Percentiles rank a stretch among this genome's conserved stretches.
phyloP scores from a whole-genome alignment of 768 basidiomycete genomes.

The Suillus hirtellus region DNA sequence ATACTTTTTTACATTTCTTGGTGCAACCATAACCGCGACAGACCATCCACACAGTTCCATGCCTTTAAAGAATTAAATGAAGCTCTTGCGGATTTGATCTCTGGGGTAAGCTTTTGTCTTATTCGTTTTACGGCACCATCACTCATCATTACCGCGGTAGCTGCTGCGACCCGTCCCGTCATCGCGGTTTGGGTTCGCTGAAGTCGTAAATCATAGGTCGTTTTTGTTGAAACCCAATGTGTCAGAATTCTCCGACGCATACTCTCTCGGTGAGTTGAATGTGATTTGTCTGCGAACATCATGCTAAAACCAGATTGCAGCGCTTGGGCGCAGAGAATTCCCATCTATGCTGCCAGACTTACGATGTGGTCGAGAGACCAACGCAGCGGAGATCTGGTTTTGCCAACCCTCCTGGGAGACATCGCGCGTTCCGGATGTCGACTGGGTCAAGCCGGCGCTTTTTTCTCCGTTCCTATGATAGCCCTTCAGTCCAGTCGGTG shows the following conservation, averaged over 20 bases:
- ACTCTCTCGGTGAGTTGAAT: background rate
- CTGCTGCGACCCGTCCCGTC: background rate
- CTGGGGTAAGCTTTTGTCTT: background rate
- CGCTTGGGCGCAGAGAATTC: background rate
- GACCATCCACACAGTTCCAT: background rate
- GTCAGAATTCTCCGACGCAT: background rate
- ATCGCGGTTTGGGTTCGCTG: background rate
- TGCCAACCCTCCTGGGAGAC: background rate
- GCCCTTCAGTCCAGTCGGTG: background rate
- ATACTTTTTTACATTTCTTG: background rate
- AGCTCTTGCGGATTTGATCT: background rate
- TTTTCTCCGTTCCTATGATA: background rate
- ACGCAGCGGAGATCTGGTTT: background rate
- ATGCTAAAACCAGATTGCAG: background rate
- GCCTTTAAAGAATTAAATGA: background rate
- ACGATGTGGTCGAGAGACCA: background rate
- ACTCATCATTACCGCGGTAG: background rate
- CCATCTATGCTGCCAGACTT: background rate
- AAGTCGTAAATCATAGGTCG: background rate
- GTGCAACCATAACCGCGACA: background rate
- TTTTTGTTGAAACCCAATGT: background rate
- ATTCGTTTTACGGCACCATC: background rate
- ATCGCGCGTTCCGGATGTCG: background rate
- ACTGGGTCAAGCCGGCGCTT: background rate
- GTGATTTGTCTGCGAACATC: background rate